phyloP scores from a whole-genome alignment of 2,329 filamentous ascomycete genomes.

The Dichotomopilus funicola region DNA sequence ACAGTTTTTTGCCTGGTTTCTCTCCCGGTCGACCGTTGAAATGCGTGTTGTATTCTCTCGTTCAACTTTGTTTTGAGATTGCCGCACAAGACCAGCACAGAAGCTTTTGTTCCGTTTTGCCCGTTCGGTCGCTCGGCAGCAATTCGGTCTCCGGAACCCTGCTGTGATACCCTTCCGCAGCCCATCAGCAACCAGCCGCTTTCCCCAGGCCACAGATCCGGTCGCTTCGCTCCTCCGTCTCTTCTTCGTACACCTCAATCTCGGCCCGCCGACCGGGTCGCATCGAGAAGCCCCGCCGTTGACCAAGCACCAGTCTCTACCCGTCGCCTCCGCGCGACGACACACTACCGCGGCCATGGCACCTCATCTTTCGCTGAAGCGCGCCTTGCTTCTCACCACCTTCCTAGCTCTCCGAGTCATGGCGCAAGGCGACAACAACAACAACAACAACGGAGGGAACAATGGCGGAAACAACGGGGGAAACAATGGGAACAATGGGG shows the following conservation, averaged over 20 bases:
- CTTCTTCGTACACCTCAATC: background rate
- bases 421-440: conserved; percentile 23
- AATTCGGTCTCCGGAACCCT: background rate
- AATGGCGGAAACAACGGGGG: conserved; percentile 12
- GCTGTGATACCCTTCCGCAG: conserved; percentile 6
- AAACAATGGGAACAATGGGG: conserved; percentile 4
- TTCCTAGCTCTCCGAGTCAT: conserved; percentile 24
- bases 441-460: conserved; percentile 2
- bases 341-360: conserved; percentile 23
- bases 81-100: background rate
- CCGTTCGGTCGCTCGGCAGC: background rate
- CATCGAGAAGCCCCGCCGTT: background rate
- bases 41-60: conserved; percentile 22
- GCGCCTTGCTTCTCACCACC: conserved; percentile 28
- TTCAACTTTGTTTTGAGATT: conserved; percentile 18
- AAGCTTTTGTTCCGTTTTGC: background rate
- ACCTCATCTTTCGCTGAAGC: conserved; percentile 28
- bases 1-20: background rate
- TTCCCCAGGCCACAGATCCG: background rate
- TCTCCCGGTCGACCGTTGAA: conserved; percentile 11
- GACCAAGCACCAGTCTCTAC: conserved; percentile 1
- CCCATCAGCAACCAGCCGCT: conserved; percentile 6
- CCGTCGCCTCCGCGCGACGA: background rate
- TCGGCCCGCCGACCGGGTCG: background rate
- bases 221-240: background rate